Evolutionary conservation across 306 rosid genomes (phyloP), one percentile per base, ranked within the genome.

Genomic region (Dalbergia cultrata): DNA sequence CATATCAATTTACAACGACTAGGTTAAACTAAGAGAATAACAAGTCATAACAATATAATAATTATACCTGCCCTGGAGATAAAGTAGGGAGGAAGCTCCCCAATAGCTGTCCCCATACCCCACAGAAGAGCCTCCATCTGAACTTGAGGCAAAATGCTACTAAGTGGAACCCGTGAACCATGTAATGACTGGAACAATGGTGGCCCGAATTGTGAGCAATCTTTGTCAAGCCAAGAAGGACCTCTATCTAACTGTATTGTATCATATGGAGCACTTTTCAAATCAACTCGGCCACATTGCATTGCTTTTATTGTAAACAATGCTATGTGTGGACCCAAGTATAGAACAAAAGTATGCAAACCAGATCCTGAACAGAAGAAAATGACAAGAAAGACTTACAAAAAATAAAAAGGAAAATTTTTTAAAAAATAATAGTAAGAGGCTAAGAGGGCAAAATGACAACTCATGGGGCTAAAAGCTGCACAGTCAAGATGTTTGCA

Each of bases 41-140:
- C 57, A 66, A 7, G 8, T 72, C 65, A 61, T 19, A 71, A 67
- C 33, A 54, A 19, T 45, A 70, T 26, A 76, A 12, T 72, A 60
- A 73, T 37, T 22, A 31, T 83, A 96, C 99, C 99, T 86, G 99
- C 99, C 84, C 98, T 92, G 84, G 99, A 93, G 83, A 96, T 90
- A 82, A 96, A 96, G 86, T 93, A 96, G 6, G 99, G 99, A 85
- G 99, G 99, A 88, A 96, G 98, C 89, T 96, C 99, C 72, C 99
- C 99, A 17, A 96, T 72, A 66, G 99, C 98, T 67, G 99, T 96
- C 75, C 99, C 99, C 53, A 90, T 13, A 71, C 99, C 99, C 99
- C 99, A 96, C 21, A 96, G 85, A 84, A 96, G 57, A 72, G 98
- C 98, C 89, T 96, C 99, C 72, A 93, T 4, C 89, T 93, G 98